These are phyloP conservation scores for Aspergillus floridensis DNA, from an alignment of 2,329 filamentous ascomycete species.

Conservation along the genomic window DNA sequence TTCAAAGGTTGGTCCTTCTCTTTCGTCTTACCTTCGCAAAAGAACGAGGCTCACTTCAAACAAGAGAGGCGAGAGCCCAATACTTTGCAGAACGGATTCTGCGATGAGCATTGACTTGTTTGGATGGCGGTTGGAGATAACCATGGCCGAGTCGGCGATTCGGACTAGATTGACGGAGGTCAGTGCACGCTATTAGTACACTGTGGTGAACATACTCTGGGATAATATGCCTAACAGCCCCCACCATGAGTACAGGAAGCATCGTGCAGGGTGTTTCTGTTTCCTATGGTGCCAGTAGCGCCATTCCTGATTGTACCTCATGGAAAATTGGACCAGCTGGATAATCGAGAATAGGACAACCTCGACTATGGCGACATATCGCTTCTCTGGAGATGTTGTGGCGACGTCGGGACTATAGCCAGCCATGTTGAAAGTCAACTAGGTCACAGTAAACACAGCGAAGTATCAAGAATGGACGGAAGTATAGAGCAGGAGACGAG, in stretches of 20 bases:
- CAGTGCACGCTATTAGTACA: background rate
- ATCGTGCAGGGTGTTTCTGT: conserved; percentile 14
- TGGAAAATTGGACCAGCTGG: conserved; percentile 20
- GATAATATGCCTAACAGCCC: conserved; percentile 27
- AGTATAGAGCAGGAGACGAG: background rate
- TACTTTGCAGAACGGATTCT: conserved; percentile 23
- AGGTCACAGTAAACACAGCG: background rate
- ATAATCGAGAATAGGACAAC: conserved; percentile 25
- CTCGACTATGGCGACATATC: conserved; percentile 25
- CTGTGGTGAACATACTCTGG: conserved; percentile 21
- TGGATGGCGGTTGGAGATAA: conserved; percentile 20
- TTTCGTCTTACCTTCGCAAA: conserved; percentile 22
- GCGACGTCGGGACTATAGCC: background rate
- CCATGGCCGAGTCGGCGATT: conserved; percentile 24
- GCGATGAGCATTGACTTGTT: conserved; percentile 20
- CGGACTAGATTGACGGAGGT: conserved; percentile 19
- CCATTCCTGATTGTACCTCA: conserved; percentile 26
- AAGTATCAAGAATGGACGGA: background rate
- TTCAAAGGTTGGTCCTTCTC: background rate
- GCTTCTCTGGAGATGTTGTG: conserved; percentile 7
- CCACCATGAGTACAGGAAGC: conserved; percentile 27
- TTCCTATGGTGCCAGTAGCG: conserved; percentile 28
- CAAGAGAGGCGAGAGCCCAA: conserved; percentile 30
- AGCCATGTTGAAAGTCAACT: background rate
- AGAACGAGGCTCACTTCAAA: conserved; percentile 31